Percentiles rank a stretch among this genome's conserved stretches.
phyloP scores from a whole-genome alignment of 2,329 filamentous ascomycete species.

The Colletotrichum costaricense region DNA sequence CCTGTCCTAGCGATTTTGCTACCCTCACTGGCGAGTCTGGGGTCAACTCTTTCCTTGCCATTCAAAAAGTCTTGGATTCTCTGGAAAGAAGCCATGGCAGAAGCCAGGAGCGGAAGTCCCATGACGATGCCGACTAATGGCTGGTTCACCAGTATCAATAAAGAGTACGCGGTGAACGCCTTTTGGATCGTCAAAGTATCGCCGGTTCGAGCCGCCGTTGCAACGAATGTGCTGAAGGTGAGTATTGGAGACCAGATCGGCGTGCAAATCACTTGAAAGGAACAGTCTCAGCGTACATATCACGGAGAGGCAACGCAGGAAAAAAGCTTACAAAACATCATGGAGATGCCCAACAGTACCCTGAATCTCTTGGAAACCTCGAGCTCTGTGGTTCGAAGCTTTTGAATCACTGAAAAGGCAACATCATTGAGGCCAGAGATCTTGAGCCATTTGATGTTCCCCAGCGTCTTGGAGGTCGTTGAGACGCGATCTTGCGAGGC shows the following conservation, averaged over 20 bases:
- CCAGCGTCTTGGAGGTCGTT: constrained; percentile 58
- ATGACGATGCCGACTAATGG: constrained; percentile 39
- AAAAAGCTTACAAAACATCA: constrained; percentile 33
- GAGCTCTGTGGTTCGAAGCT: constrained; percentile 38
- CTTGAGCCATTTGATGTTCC: constrained; percentile 63
- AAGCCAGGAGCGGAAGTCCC: constrained; percentile 37
- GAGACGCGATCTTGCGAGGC: constrained; percentile 61
- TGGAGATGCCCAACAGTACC: constrained; percentile 34
- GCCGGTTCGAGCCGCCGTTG: constrained; percentile 20
- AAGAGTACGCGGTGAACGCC: constrained; percentile 38
- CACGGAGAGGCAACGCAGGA: background rate
- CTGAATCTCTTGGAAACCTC: constrained; percentile 39
- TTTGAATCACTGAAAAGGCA: constrained; percentile 42
- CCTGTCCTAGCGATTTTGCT: background rate
- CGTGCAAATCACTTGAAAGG: constrained; percentile 31
- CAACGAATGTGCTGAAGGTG: constrained; percentile 38
- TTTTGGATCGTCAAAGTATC: constrained; percentile 32
- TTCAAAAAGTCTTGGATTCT: constrained; percentile 42
- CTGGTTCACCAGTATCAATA: constrained; percentile 39
- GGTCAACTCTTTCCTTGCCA: constrained; percentile 36
- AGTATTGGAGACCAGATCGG: constrained; percentile 39
- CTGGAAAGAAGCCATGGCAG: constrained; percentile 39
- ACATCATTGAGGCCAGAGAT: constrained; percentile 58
- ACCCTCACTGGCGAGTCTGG: background rate
- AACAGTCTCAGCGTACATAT: background rate